A percentile compares a stretch with the other conserved stretches of the same genome.
These are phyloP conservation scores for Beta lomatogona DNA, from an alignment of 179 eudicot species.

Conservation along the genomic window DNA sequence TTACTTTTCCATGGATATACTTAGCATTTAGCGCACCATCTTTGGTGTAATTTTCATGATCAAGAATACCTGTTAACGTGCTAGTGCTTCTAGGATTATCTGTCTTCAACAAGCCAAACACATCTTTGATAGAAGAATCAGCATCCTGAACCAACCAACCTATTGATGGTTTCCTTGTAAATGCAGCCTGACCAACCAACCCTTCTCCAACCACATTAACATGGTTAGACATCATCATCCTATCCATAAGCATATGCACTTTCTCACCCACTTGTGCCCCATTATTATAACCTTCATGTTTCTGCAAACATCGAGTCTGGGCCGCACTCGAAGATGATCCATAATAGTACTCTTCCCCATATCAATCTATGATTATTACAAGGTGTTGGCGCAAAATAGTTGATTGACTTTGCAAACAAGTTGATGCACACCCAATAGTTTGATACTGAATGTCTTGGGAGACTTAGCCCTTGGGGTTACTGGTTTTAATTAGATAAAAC, in stretches of 20 bases:
- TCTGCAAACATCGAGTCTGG: slow-evolving; percentile 35
- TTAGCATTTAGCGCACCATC: slow-evolving; percentile 26
- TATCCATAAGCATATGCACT: slow-evolving; percentile 62
- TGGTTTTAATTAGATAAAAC: no score
- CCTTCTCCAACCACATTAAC: slow-evolving; percentile 87
- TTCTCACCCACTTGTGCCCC: slow-evolving; percentile 49
- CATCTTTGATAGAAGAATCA: slow-evolving; percentile 28
- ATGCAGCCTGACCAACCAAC: slow-evolving; percentile 86
- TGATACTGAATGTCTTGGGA: no score
- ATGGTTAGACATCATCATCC: slow-evolving; percentile 78
- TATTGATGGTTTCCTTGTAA: slow-evolving; percentile 80
- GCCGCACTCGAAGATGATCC: slow-evolving; percentile 41
- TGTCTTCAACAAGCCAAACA: slow-evolving; percentile 25
- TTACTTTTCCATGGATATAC: slow-evolving; percentile 29
- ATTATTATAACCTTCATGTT: slow-evolving; percentile 33
- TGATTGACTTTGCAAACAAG: no score
- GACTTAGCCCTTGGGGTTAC: no score
- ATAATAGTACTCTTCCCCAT: slow-evolving; percentile 90
- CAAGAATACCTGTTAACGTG: slow-evolving; percentile 23
- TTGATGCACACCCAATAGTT: no score
- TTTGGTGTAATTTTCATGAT: slow-evolving; percentile 17
- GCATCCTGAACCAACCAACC: slow-evolving; percentile 60
- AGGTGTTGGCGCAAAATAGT: no score
- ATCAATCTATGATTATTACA: no score
- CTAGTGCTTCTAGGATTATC: slow-evolving; percentile 25